Evolutionary conservation across 129 eudicot species (phyloP).

Genomic region (Logfia minima): DNA sequence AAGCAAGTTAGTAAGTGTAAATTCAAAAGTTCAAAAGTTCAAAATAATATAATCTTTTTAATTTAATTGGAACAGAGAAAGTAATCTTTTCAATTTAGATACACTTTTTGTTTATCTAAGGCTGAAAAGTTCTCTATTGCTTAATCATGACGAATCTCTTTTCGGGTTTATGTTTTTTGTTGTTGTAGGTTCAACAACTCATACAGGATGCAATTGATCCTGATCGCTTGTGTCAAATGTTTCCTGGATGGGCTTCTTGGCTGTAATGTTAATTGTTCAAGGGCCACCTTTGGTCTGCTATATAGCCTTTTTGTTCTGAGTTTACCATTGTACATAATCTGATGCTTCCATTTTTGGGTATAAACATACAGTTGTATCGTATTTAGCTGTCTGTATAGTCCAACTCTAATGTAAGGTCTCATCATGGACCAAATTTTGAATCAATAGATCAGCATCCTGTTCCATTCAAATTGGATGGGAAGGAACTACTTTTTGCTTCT

Average conservation of each 20-base stretch:
- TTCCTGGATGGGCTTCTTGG: slow-evolving; percentile 99
- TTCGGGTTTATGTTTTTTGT: slow-evolving; percentile 3
- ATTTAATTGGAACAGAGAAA: not conserved
- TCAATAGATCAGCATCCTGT: not conserved
- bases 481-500: not conserved
- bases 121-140: not conserved
- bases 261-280: slow-evolving; percentile 31
- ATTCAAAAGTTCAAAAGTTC: not conserved
- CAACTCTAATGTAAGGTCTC: not conserved
- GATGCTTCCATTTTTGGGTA: not conserved
- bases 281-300: not conserved
- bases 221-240: slow-evolving; percentile 82
- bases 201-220: slow-evolving; percentile 93
- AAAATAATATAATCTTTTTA: not conserved
- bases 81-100: not conserved
- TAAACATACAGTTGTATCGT: not conserved
- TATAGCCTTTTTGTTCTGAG: slow-evolving; percentile 18
- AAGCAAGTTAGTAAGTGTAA: not conserved
- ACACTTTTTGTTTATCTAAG: not conserved
- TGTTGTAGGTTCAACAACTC: slow-evolving; percentile 81
- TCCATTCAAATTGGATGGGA: not conserved
- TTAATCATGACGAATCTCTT: not conserved
- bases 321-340: slow-evolving; percentile 15
- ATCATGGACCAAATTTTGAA: not conserved
- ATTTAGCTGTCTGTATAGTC: slow-evolving; percentile 3